Base-by-base conservation (phyloP, 208 protist species). In the Acanthamoeba culbertsoni region DNA sequence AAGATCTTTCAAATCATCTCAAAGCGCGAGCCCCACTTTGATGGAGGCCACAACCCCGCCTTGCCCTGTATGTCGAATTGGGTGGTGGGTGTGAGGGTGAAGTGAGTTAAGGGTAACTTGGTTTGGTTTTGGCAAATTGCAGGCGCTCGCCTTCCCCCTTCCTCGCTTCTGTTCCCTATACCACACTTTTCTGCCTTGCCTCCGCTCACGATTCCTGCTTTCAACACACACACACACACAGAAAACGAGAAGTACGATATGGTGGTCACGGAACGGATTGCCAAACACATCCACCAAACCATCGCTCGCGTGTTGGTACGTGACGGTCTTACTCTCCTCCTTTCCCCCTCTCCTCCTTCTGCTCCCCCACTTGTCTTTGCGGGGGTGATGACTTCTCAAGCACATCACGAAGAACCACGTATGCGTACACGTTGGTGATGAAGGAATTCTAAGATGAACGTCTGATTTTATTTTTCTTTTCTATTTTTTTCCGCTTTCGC, bases 241-340 rank as follows among this genome's bases (percentile, higher is more conserved):
- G 79, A 55, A 5, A 37, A 31, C 55, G 79, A 57, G 35, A 65
- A 57, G 35, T 89, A 68, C 46, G 86, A 92, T 33, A 26, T 92
- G 33, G 1, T 75, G 23, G 35, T 31, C 55, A 59, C 86, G 18
- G 86, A 92, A 42, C 33, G 26, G 18, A 75, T 92, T 18, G 7
- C 46, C 8, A 92, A 92, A 43, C 46, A 92, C 59, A 18, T 92
- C 31, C 86, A 92, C 35, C 51, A 92, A 43, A 75, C 86, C 37
- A 75, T 92, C 37, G 12, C 37, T 20, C 62, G 40, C 43, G 51
- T 92, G 10, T 37, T 92, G 12, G 79, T 89, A 89, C 48, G 40
- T 35, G n/a, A n/a, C n/a, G n/a, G 10, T 65, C 46, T 26, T 35
- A 31, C 20, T 37, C 18, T 42, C 3, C 10, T 84, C 18, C 26